Conservation (phyloP, 345 rosid genomes). For the Nasturtium officinale region DNA sequence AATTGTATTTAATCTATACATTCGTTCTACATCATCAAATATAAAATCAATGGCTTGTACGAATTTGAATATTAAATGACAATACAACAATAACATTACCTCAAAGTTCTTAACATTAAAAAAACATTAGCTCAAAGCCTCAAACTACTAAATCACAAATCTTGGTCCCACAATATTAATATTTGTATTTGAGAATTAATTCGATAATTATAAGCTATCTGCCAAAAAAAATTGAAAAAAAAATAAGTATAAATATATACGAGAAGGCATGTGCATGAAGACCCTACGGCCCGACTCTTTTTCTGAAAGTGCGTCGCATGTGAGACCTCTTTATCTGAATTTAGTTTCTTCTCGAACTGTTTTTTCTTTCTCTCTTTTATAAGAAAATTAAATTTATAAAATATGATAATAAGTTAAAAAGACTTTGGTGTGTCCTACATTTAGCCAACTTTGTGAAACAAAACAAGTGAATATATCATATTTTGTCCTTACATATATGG, state of each 20-base stretch:
- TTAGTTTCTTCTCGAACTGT: slow-evolving; percentile 38
- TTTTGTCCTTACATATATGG: slow-evolving; percentile 28
- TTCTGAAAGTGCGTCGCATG: slow-evolving; percentile 45
- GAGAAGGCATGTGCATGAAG: slow-evolving; percentile 47
- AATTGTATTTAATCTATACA: neutral
- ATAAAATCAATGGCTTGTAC: neutral
- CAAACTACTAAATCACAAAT: neutral
- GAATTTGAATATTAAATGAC: neutral
- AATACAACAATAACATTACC: neutral
- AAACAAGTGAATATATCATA: slow-evolving; percentile 35
- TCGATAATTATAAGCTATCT: slow-evolving; percentile 29
- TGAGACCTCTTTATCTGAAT: slow-evolving; percentile 43
- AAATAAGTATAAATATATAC: slow-evolving; percentile 17
- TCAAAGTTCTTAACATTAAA: too few species aligned
- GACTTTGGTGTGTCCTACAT: slow-evolving; percentile 36
- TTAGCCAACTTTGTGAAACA: slow-evolving; percentile 37
- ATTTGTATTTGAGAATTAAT: neutral
- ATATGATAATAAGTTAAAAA: slow-evolving; percentile 30
- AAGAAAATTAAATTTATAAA: neutral
- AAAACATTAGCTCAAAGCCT: neutral
- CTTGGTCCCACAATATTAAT: neutral
- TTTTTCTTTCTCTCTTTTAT: slow-evolving; percentile 3
- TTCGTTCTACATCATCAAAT: neutral
- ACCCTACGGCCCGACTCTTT: slow-evolving; percentile 46
- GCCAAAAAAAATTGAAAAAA: slow-evolving; percentile 18